Evolutionary conservation across 2,329 filamentous ascomycete species (phyloP).

Genomic region (Aspergillus arachidicola): DNA sequence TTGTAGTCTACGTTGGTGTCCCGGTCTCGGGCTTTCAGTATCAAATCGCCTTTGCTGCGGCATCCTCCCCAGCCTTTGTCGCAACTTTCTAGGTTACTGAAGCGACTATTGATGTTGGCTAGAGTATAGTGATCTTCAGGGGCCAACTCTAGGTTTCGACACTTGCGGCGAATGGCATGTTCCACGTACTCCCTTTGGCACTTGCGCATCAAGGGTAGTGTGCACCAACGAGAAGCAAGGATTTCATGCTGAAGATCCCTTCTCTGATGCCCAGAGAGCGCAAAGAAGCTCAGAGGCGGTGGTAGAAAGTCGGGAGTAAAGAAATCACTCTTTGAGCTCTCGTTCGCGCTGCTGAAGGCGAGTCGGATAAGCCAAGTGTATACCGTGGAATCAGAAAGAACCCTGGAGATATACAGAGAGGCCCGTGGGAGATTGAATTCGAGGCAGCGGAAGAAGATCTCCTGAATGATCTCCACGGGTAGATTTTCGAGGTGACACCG

Average conservation of each 20-base stretch:
- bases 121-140: conserved; percentile 28
- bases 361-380: conserved; percentile 49
- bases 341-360: conserved; percentile 44
- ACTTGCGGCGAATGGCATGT: conserved; percentile 36
- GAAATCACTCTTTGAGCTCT: conserved; percentile 32
- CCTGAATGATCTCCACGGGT: conserved; percentile 53
- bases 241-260: conserved; percentile 39
- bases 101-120: conserved; percentile 25
- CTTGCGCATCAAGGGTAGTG: conserved; percentile 37
- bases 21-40: conserved; percentile 25
- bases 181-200: conserved; percentile 44
- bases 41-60: conserved; percentile 36
- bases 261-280: conserved; percentile 30
- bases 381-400: conserved; percentile 43
- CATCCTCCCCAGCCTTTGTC: conserved; percentile 26
- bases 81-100: conserved; percentile 25
- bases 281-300: conserved; percentile 36
- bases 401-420: conserved; percentile 44
- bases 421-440: conserved; percentile 51
- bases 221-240: conserved; percentile 46
- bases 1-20: conserved; percentile 24
- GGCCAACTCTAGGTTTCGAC: conserved; percentile 29
- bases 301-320: conserved; percentile 45
- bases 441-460: conserved; percentile 54
- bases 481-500: conserved; percentile 46